These are phyloP conservation scores for Lophiotrema nucula DNA, from an alignment of 495 filamentous ascomycete species.

Conservation along the genomic window DNA sequence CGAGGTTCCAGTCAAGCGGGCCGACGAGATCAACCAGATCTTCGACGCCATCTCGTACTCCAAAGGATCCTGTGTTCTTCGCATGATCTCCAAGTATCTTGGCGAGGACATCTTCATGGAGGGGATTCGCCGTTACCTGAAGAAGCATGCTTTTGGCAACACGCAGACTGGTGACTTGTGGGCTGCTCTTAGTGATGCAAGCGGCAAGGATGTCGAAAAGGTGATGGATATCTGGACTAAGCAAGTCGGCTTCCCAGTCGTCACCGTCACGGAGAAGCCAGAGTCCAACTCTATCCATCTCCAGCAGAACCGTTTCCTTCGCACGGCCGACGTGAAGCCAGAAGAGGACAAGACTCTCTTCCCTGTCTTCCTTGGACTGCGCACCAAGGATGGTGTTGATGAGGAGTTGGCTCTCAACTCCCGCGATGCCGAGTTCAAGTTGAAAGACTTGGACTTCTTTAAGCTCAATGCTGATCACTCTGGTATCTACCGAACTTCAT, in stretches of 20 bases:
- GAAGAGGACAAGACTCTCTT: conserved; percentile 77
- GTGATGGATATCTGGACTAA: conserved; percentile 80
- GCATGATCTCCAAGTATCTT: conserved; percentile 96
- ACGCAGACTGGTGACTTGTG: conserved; percentile 86
- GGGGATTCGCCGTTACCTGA: conserved; percentile 86
- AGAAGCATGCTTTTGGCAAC: conserved; percentile 89
- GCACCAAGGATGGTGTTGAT: conserved; percentile 64
- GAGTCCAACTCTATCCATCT: conserved; percentile 59
- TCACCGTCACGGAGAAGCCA: conserved; percentile 64
- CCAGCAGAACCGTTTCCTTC: conserved; percentile 74
- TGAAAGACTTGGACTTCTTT: conserved; percentile 66
- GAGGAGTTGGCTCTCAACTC: conserved; percentile 63
- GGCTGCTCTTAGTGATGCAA: conserved; percentile 83
- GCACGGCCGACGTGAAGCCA: conserved; percentile 75
- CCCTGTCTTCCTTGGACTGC: conserved; percentile 69
- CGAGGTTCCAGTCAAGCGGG: conserved; percentile 91
- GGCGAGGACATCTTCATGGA: conserved; percentile 93
- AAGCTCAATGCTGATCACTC: conserved; percentile 78
- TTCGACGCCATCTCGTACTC: conserved; percentile 98
- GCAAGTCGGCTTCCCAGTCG: conserved; percentile 71
- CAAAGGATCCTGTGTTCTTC: conserved; percentile 91
- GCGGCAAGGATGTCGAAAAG: conserved; percentile 81
- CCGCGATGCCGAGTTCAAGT: conserved; percentile 71
- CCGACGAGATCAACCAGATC: conserved; percentile 96
- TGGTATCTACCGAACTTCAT: conserved; percentile 70